phyloP scores from a whole-genome alignment of 495 filamentous ascomycete genomes.

The Tuber umbilicatum region DNA sequence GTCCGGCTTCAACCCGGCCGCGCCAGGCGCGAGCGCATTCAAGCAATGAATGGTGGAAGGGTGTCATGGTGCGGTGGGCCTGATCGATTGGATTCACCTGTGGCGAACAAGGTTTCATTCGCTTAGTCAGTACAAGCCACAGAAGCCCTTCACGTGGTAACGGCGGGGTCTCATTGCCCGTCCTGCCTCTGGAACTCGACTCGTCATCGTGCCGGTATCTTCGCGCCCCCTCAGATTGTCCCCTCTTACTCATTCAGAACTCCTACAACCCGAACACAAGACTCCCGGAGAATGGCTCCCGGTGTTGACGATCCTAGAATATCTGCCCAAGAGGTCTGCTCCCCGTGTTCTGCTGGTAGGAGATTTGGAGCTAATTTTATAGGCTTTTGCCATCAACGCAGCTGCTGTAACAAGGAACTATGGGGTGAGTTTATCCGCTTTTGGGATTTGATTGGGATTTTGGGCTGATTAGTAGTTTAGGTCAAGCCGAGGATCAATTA shows the following conservation, averaged over 20 bases:
- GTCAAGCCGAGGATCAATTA: slow-evolving; percentile 50
- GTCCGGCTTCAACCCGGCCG: too few species aligned
- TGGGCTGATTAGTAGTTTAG: slow-evolving; percentile 15
- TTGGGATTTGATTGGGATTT: background rate
- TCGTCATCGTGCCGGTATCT: slow-evolving; percentile 13
- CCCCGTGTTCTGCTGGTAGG: slow-evolving; percentile 13
- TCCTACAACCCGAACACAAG: background rate
- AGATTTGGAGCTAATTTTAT: slow-evolving; percentile 4
- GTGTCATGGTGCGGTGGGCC: slow-evolving; percentile 7
- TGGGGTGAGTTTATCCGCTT: slow-evolving; percentile 21
- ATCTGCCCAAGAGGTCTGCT: slow-evolving; percentile 37
- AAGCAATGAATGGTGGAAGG: background rate
- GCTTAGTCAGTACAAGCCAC: slow-evolving; percentile 14
- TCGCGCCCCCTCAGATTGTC: slow-evolving; percentile 24
- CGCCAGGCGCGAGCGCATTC: too few species aligned
- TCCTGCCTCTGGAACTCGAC: slow-evolving; percentile 6
- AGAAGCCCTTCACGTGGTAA: slow-evolving; percentile 23
- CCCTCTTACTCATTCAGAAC: background rate
- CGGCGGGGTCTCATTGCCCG: slow-evolving; percentile 17
- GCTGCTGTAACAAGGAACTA: slow-evolving; percentile 42
- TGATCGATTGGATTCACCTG: background rate
- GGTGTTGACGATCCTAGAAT: slow-evolving; percentile 30
- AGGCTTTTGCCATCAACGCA: slow-evolving; percentile 42
- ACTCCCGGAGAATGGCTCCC: slow-evolving; percentile 19
- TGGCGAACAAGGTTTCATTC: background rate